Evolutionary conservation across 176 grass and related monocot species (phyloP).

Genomic region (Miscanthus lutarioriparius): DNA sequence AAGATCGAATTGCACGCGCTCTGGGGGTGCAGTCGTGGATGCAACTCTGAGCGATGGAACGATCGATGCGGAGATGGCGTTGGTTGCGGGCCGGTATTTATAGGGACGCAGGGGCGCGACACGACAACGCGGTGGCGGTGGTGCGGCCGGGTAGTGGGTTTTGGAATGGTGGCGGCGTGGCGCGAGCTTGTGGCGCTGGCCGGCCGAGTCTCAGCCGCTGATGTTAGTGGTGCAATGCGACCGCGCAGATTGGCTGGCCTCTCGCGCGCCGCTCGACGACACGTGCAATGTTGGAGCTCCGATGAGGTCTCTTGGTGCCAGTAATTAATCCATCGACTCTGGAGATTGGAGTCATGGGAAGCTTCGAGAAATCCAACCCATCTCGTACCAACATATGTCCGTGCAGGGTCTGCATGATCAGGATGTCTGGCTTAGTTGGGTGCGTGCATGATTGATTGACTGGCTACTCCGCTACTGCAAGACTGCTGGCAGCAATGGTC

Average conservation of each 20-base stretch:
- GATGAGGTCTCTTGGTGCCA: neutral
- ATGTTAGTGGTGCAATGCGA: constrained; percentile 32
- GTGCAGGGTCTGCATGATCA: neutral
- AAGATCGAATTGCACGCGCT: neutral
- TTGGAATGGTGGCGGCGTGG: constrained; percentile 12
- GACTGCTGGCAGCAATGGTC: neutral
- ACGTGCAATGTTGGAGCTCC: constrained; percentile 11
- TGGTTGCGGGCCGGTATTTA: constrained; percentile 21
- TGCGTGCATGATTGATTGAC: neutral
- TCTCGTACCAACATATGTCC: neutral
- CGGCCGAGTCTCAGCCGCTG: constrained; percentile 4
- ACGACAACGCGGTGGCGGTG: neutral
- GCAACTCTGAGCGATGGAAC: neutral
- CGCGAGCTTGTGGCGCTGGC: constrained; percentile 34
- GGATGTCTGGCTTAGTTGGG: neutral
- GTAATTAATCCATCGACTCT: neutral
- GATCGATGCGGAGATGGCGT: constrained; percentile 9
- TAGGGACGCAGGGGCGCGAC: constrained; percentile 15
- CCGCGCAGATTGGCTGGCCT: neutral
- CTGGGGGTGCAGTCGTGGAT: neutral
- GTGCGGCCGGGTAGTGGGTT: constrained; percentile 4
- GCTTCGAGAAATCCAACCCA: constrained; percentile 2
- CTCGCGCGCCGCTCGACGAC: neutral
- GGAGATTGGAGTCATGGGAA: neutral
- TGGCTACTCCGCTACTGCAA: neutral